phyloP scores from a whole-genome alignment of 192 early-diverging fungal genomes.

The Rhizophagus sp. region DNA sequence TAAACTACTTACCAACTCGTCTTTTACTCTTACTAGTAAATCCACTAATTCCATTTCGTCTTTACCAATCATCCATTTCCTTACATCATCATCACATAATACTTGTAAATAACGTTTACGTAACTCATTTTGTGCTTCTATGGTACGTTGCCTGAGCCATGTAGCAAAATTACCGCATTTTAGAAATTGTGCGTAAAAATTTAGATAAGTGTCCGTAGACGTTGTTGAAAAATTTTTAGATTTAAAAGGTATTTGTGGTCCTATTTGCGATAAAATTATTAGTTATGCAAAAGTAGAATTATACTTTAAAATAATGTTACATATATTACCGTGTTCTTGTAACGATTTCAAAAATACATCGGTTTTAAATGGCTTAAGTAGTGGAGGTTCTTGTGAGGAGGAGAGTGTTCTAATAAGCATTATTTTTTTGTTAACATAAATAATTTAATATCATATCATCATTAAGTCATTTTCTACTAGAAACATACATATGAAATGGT shows the following conservation, averaged over 20 bases:
- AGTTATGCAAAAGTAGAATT: constrained; percentile 34
- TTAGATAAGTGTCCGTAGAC: constrained; percentile 60
- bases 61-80: constrained; percentile 50
- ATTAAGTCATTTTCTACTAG: neutral
- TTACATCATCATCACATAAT: constrained; percentile 60
- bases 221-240: constrained; percentile 45
- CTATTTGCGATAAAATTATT: constrained; percentile 36
- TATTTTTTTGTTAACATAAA: neutral
- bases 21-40: constrained; percentile 61
- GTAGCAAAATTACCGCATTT: constrained; percentile 95
- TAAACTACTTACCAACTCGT: constrained; percentile 55
- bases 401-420: constrained; percentile 8
- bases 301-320: constrained; percentile 15
- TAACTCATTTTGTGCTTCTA: constrained; percentile 80
- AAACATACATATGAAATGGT: constrained; percentile 59
- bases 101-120: constrained; percentile 72
- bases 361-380: constrained; percentile 77
- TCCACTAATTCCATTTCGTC: constrained; percentile 71
- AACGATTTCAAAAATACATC: constrained; percentile 72
- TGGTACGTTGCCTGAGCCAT: constrained; percentile 85
- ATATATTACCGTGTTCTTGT: constrained; percentile 50
- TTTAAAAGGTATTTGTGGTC: constrained; percentile 47
- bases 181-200: constrained; percentile 87
- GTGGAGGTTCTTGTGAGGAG: constrained; percentile 49
- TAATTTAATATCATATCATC: neutral